Conservation (phyloP, 2,329 filamentous ascomycete genomes). For the Ascochyta rabiei region DNA sequence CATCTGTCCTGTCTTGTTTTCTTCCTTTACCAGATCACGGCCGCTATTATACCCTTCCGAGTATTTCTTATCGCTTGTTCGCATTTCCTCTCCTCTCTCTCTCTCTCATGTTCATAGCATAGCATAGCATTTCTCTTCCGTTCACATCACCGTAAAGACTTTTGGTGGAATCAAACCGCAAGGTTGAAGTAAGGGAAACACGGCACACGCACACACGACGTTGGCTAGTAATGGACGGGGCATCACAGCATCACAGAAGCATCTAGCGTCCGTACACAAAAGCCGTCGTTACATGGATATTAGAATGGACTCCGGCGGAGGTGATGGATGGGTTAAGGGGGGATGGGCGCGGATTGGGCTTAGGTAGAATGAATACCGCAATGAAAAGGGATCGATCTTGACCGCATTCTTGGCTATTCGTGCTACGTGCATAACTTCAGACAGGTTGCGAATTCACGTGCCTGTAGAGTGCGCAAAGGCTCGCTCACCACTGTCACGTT, state of each 20-base stretch:
- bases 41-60: slow-evolving; percentile 39
- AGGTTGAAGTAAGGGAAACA: background rate
- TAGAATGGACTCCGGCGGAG: background rate
- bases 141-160: slow-evolving; percentile 1
- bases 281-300: slow-evolving; percentile 13
- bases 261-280: slow-evolving; percentile 8
- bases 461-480: too few species aligned
- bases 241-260: slow-evolving; percentile 1
- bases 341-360: background rate
- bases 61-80: slow-evolving; percentile 18
- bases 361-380: slow-evolving; percentile 1
- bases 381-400: slow-evolving; percentile 1
- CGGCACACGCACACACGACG: background rate
- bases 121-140: slow-evolving; percentile 2
- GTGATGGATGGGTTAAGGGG: background rate
- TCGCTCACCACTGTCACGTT: too few species aligned
- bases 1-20: slow-evolving; percentile 16
- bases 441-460: too few species aligned
- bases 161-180: slow-evolving; percentile 1
- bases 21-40: slow-evolving; percentile 26
- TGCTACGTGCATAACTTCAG: too few species aligned
- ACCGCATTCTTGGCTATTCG: background rate
- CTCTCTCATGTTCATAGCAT: background rate
- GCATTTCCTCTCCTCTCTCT: slow-evolving; percentile 14
- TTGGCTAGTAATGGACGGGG: background rate